phyloP scores from a whole-genome alignment of 441 rosid species.

The Mallotus repandus region DNA sequence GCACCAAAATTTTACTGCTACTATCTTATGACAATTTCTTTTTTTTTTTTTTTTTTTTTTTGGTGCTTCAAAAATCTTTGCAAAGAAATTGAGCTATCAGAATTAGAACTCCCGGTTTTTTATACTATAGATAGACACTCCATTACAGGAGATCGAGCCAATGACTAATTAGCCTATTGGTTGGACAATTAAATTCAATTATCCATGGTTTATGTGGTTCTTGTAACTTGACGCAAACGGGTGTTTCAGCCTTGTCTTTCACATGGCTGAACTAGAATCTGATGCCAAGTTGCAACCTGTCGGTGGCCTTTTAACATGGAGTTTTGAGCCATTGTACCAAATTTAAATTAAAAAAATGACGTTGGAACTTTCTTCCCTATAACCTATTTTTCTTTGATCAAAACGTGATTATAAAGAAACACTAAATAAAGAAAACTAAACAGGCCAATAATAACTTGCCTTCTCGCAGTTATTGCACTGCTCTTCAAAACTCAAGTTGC shows the following conservation, averaged over 20 bases:
- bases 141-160: too few relatives aligned
- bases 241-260: constrained; percentile 5
- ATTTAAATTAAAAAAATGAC: not conserved
- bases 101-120: too few relatives aligned
- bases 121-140: too few relatives aligned
- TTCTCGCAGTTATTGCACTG: constrained; percentile 81
- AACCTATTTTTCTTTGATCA: not conserved
- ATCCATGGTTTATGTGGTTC: not conserved
- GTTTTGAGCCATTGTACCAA: not conserved
- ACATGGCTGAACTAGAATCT: constrained; percentile 19
- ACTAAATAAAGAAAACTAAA: not conserved
- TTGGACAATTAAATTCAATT: not conserved
- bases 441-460: constrained; percentile 35
- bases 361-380: not conserved
- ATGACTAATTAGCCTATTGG: too few relatives aligned
- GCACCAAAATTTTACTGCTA: not conserved
- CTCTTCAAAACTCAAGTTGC: constrained; percentile 43
- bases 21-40: not conserved
- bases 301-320: constrained; percentile 5
- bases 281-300: constrained; percentile 8
- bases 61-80: too few relatives aligned
- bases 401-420: constrained; percentile 1
- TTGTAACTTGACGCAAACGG: not conserved
- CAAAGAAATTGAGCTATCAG: too few relatives aligned
- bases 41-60: too few relatives aligned